Conservation (phyloP, 1,284 basidiomycete species). For the Sphagnurus paluster region DNA sequence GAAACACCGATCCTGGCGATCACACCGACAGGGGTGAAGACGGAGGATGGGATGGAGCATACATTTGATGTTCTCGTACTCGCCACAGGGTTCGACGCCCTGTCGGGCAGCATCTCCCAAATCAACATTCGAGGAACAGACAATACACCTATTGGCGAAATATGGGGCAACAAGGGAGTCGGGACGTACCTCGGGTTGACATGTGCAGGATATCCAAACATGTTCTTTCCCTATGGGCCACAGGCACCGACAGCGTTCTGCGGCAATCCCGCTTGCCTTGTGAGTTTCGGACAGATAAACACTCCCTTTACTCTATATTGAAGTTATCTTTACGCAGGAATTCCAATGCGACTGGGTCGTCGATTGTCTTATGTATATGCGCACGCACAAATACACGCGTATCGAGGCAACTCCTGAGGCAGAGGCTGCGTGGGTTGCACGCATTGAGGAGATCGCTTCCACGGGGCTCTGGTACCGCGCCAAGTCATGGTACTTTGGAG, state of each 20-base stretch:
- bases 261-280: constrained; percentile 25
- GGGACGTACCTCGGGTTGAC: constrained; percentile 25
- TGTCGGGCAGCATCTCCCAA: constrained; percentile 26
- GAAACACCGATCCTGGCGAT: constrained; percentile 24
- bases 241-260: constrained; percentile 26
- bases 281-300: constrained; percentile 13
- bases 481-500: constrained; percentile 26
- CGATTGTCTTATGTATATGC: constrained; percentile 21
- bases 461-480: constrained; percentile 17
- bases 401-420: constrained; percentile 20
- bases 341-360: constrained; percentile 26
- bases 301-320: background rate
- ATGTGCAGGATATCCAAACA: constrained; percentile 22
- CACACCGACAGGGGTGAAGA: constrained; percentile 22
- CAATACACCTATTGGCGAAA: constrained; percentile 21
- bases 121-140: constrained; percentile 25
- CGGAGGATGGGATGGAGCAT: constrained; percentile 22
- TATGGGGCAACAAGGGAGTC: constrained; percentile 24
- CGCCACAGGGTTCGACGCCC: constrained; percentile 28
- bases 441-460: constrained; percentile 15
- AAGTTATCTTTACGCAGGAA: constrained; percentile 15
- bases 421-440: constrained; percentile 19
- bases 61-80: constrained; percentile 24
- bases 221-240: constrained; percentile 28
- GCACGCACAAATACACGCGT: constrained; percentile 14